Evolutionary conservation across 164 flowering plant species (phyloP).

Genomic region (Magnolia officinalis): DNA sequence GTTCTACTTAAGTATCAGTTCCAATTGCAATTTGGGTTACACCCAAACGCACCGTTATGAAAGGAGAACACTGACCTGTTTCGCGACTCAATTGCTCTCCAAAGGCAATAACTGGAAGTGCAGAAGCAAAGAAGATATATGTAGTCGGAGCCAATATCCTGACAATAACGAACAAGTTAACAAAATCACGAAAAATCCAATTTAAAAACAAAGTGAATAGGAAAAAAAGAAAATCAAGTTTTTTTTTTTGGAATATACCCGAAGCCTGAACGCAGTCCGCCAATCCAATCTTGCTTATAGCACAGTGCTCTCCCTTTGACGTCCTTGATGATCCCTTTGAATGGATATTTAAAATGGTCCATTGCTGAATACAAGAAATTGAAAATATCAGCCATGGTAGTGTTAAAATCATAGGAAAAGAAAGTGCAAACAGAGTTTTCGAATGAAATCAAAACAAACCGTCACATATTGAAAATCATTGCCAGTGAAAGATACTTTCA

Average conservation of each 20-base stretch:
- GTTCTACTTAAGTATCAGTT: no score
- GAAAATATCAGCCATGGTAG: no score
- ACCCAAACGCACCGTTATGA: no score
- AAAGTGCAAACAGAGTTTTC: no score
- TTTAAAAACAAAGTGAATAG: neutral
- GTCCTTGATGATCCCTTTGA: slow-evolving; percentile 48
- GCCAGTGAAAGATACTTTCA: no score
- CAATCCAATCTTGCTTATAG: slow-evolving; percentile 57
- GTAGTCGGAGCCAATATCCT: slow-evolving; percentile 59
- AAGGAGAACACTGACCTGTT: slow-evolving; percentile 34
- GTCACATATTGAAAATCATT: no score
- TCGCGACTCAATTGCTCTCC: slow-evolving; percentile 57
- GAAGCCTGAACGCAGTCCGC: slow-evolving; percentile 24
- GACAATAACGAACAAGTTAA: neutral
- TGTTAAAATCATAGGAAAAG: no score
- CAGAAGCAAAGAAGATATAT: slow-evolving; percentile 58
- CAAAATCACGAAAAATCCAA: neutral
- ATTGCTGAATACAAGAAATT: slow-evolving; percentile 21
- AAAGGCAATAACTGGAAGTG: slow-evolving; percentile 62
- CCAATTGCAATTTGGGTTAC: no score
- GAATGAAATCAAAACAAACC: no score
- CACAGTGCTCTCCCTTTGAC: slow-evolving; percentile 38
- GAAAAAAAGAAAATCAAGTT: neutral
- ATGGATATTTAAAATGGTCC: slow-evolving; percentile 29
- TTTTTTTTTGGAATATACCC: slow-evolving; percentile 24